Evolutionary conservation across 495 filamentous ascomycete genomes (phyloP).

Genomic region (Daldinia caldariorum): DNA sequence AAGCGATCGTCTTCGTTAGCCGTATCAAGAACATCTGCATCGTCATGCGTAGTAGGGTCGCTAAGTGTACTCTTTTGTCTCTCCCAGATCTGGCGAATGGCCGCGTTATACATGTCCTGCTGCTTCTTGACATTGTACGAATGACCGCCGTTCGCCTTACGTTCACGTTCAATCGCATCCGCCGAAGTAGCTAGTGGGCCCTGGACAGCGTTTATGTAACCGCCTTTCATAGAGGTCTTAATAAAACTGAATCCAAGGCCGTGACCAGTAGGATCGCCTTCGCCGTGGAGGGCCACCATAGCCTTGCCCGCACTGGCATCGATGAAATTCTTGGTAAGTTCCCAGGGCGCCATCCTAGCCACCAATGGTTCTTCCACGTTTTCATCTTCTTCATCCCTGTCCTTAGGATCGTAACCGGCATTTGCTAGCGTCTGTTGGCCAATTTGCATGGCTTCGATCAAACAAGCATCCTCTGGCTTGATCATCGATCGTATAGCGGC

Average conservation of each 20-base stretch:
- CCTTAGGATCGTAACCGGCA: conserved; percentile 75
- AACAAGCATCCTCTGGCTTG: conserved; percentile 92
- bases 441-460: conserved; percentile 96
- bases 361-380: conserved; percentile 72
- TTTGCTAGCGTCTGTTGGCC: conserved; percentile 84
- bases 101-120: conserved; percentile 85
- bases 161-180: conserved; percentile 68
- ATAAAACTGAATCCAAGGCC: conserved; percentile 96
- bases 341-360: conserved; percentile 88
- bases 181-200: conserved; percentile 87
- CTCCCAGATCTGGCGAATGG: conserved; percentile 89
- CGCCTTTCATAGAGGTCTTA: conserved; percentile 97
- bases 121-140: conserved; percentile 96
- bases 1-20: conserved; percentile 66
- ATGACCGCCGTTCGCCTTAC: conserved; percentile 92
- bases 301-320: conserved; percentile 94
- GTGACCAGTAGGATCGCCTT: conserved; percentile 93
- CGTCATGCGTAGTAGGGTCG: conserved; percentile 63
- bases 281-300: conserved; percentile 93
- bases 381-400: conserved; percentile 65
- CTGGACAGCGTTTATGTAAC: conserved; percentile 89
- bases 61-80: conserved; percentile 82
- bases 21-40: conserved; percentile 72
- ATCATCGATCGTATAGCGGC: conserved; percentile 83
- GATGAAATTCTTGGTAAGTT: conserved; percentile 92